Conservation (phyloP, 2,329 filamentous ascomycete species). For the Diaporthe nobilis region DNA sequence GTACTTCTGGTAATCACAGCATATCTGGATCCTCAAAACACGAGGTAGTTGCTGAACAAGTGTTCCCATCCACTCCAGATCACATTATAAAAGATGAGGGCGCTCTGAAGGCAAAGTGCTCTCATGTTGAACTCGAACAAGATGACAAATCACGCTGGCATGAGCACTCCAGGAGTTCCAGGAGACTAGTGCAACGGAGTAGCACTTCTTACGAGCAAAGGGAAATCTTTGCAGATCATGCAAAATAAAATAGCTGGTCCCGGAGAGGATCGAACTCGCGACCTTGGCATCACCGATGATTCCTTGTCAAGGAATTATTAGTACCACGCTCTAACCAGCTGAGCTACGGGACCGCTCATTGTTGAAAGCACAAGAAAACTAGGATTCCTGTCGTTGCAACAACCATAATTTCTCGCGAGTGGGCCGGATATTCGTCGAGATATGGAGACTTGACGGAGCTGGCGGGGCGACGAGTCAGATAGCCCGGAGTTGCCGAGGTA, state of each 20-base stretch:
- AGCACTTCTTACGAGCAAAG: neutral
- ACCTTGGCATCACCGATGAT: conserved; percentile 36
- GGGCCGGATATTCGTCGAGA: neutral
- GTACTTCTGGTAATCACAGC: too few species aligned
- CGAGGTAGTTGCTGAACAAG: too few species aligned
- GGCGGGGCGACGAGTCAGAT: neutral
- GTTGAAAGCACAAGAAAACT: fast-evolving
- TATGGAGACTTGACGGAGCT: neutral
- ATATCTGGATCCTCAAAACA: too few species aligned
- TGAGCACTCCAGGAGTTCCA: neutral
- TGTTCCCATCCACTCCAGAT: too few species aligned
- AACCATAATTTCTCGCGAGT: neutral
- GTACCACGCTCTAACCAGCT: conserved; percentile 40
- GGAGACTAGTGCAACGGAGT: too few species aligned
- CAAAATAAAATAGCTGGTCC: conserved; percentile 26
- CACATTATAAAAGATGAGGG: too few species aligned
- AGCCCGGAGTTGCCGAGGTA: neutral
- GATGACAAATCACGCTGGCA: too few species aligned
- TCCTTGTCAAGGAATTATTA: conserved; percentile 23
- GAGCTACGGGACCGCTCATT: conserved; percentile 36
- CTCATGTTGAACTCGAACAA: too few species aligned
- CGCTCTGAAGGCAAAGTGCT: too few species aligned
- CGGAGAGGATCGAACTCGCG: conserved; percentile 40
- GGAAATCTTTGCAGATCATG: neutral
- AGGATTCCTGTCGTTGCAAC: fast-evolving